Base-by-base conservation (phyloP, 2,329 filamentous ascomycete genomes). In the Aureobasidium sp. region DNA sequence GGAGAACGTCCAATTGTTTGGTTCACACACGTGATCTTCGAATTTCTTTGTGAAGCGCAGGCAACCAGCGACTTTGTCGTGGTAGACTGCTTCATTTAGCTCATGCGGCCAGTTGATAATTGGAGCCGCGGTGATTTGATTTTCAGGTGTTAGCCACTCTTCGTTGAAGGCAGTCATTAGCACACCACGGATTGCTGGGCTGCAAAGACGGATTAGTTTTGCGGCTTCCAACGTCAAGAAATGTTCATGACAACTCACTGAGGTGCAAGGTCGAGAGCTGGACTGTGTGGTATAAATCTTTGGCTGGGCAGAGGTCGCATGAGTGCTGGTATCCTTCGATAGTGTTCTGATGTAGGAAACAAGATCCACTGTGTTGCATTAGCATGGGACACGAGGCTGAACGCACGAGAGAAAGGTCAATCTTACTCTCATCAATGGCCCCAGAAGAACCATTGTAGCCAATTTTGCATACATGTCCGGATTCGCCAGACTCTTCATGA, bases 71-170 rank as follows among this genome's bases (percentile, higher is more conserved):
- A n/a, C 37, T 9, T 36, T 34, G 13, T 61, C 57, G 23, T 51
- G 47, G 17, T n/a, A 52, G 9, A 61, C 57, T 2, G 57, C 17
- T 6, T 44, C 36, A 7, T 44, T 27, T 0, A 61, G 12, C 3
- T 12, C 13, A 20, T 51, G 37, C 12, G 26, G 26, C 57, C 57
- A 61, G 12, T 61, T 61, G 34, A 61, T 20, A 1, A 61, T 9
- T 23, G 57, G 57, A 5, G 57, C 57, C 12, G 57, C 57, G 7
- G 20, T 42, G n/a, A 61, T 36, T 52, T 61, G 57, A 3, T 61
- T 61, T 36, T 61, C 57, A n/a, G 57, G 57, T 20, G 46, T 61
- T n/a, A 61, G 47, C 57, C 57, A 61, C 17, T 61, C 46, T 26
- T 50, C 51, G 44, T 48, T 55, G 51, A 47, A 62, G 26, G 51